Conservation (phyloP, 495 filamentous ascomycete species). For the Neurospora pannonica region DNA sequence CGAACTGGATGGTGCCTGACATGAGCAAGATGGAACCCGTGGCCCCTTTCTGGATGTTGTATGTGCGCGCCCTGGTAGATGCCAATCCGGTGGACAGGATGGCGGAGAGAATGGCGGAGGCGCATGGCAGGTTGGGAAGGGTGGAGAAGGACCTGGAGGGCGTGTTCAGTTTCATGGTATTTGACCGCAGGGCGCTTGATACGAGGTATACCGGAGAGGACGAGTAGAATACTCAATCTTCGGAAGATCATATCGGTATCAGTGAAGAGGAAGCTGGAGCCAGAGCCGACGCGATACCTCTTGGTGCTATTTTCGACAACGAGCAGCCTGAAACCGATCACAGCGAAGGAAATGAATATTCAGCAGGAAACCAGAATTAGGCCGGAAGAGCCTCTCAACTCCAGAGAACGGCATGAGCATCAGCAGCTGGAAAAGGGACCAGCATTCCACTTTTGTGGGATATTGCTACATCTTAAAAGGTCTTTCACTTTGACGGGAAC, state of each 20-base stretch:
- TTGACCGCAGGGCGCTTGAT: slow-evolving; percentile 35
- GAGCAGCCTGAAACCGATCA: not conserved
- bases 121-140: slow-evolving; percentile 22
- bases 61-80: slow-evolving; percentile 31
- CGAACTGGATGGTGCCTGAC: slow-evolving; percentile 9
- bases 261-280: not conserved
- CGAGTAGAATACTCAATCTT: not conserved
- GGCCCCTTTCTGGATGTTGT: slow-evolving; percentile 26
- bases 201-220: slow-evolving; percentile 10
- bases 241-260: not conserved
- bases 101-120: slow-evolving; percentile 30
- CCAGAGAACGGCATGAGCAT: not conserved
- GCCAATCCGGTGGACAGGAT: slow-evolving; percentile 21
- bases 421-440: not conserved
- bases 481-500: no score
- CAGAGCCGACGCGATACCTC: not conserved
- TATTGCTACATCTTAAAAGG: no score
- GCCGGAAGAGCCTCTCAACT: not conserved
- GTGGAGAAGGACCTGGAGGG: slow-evolving; percentile 26
- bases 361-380: not conserved
- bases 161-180: slow-evolving; percentile 33
- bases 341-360: not conserved
- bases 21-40: slow-evolving; percentile 12
- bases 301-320: not conserved
- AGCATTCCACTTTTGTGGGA: no score